Percentiles rank a stretch among this genome's conserved stretches.
phyloP scores from a whole-genome alignment of 2,329 filamentous ascomycete species.

The Diaporthe aspalathi region DNA sequence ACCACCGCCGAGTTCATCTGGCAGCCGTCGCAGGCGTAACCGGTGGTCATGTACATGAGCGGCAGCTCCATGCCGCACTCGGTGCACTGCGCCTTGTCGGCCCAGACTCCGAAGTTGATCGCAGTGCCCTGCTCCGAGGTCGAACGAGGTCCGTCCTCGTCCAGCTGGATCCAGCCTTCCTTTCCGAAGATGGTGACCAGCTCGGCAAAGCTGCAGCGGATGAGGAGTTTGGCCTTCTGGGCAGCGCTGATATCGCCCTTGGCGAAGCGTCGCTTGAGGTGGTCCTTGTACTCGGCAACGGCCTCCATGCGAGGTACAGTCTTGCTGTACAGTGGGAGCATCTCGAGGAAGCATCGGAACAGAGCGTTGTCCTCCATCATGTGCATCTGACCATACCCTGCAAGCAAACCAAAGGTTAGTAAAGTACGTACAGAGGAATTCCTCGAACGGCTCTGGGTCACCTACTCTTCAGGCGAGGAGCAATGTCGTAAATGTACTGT shows the following conservation, averaged over 20 bases:
- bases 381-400: slow-evolving; percentile 32
- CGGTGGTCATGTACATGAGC: slow-evolving; percentile 21
- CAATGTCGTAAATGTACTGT: slow-evolving; percentile 27
- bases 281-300: slow-evolving; percentile 12
- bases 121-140: neutral
- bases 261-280: slow-evolving; percentile 6
- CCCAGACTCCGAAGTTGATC: slow-evolving; percentile 29
- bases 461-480: slow-evolving; percentile 33
- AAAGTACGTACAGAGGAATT: too few species aligned
- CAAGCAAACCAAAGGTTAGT: neutral
- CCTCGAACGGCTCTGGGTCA: neutral
- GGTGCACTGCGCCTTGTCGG: neutral
- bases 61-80: slow-evolving; percentile 8
- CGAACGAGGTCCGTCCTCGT: slow-evolving; percentile 22
- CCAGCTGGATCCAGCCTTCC: slow-evolving; percentile 22
- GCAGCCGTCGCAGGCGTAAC: slow-evolving; percentile 32
- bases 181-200: slow-evolving; percentile 30
- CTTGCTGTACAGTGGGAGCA: slow-evolving; percentile 20
- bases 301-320: slow-evolving; percentile 18
- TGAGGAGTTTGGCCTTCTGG: neutral
- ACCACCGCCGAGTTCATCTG: neutral
- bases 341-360: slow-evolving; percentile 31
- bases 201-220: slow-evolving; percentile 23
- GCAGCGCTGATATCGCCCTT: neutral
- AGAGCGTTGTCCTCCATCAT: slow-evolving; percentile 30